These are phyloP conservation scores for Amaranthus hypochondriacus DNA, from an alignment of 148 eudicot species.

Conservation along the genomic window DNA sequence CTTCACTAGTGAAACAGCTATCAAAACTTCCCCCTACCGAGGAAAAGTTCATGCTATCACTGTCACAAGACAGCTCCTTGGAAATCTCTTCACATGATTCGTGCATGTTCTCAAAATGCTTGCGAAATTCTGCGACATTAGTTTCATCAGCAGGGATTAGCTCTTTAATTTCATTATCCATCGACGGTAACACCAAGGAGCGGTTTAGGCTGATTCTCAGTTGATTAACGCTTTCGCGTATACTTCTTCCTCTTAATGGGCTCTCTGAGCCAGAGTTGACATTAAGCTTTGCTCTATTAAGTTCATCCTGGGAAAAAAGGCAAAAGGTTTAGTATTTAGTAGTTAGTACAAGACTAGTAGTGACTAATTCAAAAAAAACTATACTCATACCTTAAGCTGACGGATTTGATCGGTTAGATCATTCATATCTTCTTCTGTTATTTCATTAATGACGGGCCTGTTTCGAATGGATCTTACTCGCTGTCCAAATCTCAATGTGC, in stretches of 20 bases:
- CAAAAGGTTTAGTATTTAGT: not conserved
- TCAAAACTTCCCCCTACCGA: conserved; percentile 63
- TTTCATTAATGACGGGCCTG: conserved; percentile 84
- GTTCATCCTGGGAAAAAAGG: conserved; percentile 7
- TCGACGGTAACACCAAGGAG: conserved; percentile 57
- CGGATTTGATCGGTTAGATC: conserved; percentile 85
- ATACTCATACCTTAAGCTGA: conserved; percentile 66
- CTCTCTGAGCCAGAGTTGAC: not conserved
- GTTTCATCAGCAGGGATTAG: conserved; percentile 47
- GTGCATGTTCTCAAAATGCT: conserved; percentile 51
- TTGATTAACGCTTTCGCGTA: conserved; percentile 78
- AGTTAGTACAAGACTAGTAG: not conserved
- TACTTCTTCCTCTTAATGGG: not conserved
- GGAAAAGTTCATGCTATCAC: conserved; percentile 43
- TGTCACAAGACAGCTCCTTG: conserved; percentile 36
- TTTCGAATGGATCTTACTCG: conserved; percentile 59
- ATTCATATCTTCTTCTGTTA: conserved; percentile 93
- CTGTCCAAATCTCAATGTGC: conserved; percentile 89
- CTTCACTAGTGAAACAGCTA: conserved; percentile 68
- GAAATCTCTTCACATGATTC: conserved; percentile 42
- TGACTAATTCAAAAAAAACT: not conserved
- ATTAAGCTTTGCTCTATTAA: conserved; percentile 11
- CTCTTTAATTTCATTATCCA: conserved; percentile 54
- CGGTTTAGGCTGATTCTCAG: conserved; percentile 83
- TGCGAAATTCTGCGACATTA: conserved; percentile 59